phyloP scores from a whole-genome alignment of 768 basidiomycete genomes.

The button mushroom (Agaricus bisporus) region DNA sequence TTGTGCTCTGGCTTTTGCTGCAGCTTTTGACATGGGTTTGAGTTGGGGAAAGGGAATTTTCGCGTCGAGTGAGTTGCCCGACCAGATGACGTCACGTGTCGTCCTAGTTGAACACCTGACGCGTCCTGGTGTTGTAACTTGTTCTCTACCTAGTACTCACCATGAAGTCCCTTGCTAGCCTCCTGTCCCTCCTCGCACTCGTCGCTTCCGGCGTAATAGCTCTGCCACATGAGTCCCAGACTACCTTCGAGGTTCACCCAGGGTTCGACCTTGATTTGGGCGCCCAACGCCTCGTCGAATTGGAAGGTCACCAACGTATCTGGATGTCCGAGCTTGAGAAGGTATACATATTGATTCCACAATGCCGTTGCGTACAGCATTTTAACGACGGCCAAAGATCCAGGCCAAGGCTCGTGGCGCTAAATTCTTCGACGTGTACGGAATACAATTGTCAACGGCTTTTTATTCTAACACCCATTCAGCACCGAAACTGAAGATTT shows the following conservation, averaged over 20 bases:
- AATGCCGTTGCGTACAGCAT: neutral
- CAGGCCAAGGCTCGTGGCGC: constrained; percentile 68
- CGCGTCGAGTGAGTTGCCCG: constrained; percentile 12
- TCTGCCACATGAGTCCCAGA: constrained; percentile 26
- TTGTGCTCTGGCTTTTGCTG: constrained; percentile 58
- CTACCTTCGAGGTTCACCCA: constrained; percentile 28
- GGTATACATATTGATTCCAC: constrained; percentile 30
- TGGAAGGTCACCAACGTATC: constrained; percentile 62
- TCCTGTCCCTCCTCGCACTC: constrained; percentile 39
- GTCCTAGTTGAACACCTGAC: neutral
- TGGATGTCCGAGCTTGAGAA: constrained; percentile 92
- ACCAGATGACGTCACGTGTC: constrained; percentile 6
- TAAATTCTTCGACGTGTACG: constrained; percentile 86
- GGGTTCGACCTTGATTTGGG: constrained; percentile 72
- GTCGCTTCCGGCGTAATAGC: constrained; percentile 34
- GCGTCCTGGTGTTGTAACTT: neutral
- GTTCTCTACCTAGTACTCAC: constrained; percentile 14
- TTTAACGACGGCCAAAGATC: constrained; percentile 40
- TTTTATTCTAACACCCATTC: constrained; percentile 13
- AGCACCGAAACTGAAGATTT: constrained; percentile 75
- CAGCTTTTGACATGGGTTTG: constrained; percentile 60
- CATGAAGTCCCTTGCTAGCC: constrained; percentile 45
- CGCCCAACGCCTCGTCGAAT: constrained; percentile 68
- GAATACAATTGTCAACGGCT: constrained; percentile 4
- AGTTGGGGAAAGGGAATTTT: neutral